Evolutionary conservation across 129 eudicot species (phyloP).

Genomic region (Artemisia tridentata): DNA sequence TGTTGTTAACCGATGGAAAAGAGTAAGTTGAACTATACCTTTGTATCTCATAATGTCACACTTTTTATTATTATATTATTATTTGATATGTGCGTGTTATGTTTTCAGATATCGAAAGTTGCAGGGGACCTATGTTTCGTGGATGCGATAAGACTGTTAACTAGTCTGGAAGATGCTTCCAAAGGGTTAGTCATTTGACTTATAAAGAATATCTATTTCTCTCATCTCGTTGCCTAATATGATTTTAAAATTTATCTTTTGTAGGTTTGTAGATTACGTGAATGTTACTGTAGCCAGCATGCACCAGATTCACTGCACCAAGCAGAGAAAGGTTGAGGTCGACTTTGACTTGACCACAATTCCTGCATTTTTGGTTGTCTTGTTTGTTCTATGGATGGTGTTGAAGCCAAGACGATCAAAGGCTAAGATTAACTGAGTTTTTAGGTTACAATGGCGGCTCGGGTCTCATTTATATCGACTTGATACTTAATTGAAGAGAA

Average conservation of each 20-base stretch:
- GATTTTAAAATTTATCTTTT: background rate
- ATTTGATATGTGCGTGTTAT: conserved; percentile 4
- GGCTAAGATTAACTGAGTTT: conserved; percentile 78
- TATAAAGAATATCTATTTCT: background rate
- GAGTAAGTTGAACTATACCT: conserved; percentile 52
- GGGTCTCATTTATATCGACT: background rate
- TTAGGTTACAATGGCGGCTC: conserved; percentile 7
- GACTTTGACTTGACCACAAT: conserved; percentile 82
- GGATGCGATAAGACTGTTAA: conserved; percentile 80
- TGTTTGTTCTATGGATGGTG: conserved; percentile 64
- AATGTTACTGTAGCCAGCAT: conserved; percentile 65
- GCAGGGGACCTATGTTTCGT: conserved; percentile 75
- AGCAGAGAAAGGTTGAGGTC: conserved; percentile 77
- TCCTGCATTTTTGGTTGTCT: conserved; percentile 76
- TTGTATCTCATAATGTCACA: background rate
- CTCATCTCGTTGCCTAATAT: conserved; percentile 2
- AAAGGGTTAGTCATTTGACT: conserved; percentile 59
- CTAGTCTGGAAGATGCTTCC: conserved; percentile 78
- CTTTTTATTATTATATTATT: background rate
- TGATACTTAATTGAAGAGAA: conserved; percentile 24
- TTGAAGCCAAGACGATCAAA: conserved; percentile 82
- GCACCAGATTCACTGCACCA: conserved; percentile 85
- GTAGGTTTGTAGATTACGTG: conserved; percentile 73
- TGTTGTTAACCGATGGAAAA: conserved; percentile 85
- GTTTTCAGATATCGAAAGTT: conserved; percentile 66